phyloP scores from a whole-genome alignment of 164 flowering plant species.

The Stephania yunnanensis region DNA sequence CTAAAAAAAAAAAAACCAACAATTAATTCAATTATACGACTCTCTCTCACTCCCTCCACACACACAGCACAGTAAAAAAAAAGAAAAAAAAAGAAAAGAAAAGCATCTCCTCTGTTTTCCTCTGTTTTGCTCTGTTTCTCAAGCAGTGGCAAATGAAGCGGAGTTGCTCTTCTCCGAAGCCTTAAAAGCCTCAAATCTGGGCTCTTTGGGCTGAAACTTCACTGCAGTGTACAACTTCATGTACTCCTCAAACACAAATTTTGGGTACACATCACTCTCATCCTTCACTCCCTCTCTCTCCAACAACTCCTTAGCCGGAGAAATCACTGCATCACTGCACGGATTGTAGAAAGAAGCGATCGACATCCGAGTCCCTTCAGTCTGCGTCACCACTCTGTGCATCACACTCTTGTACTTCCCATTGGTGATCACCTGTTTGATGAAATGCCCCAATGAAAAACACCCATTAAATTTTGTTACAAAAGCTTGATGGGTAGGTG shows the following conservation, averaged over 20 bases:
- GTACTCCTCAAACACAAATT: slow-evolving; percentile 85
- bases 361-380: slow-evolving; percentile 75
- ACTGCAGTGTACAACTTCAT: slow-evolving; percentile 75
- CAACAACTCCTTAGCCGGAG: slow-evolving; percentile 58
- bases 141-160: slow-evolving; percentile 53
- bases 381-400: slow-evolving; percentile 80
- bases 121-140: background rate
- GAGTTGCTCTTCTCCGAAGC: slow-evolving; percentile 31
- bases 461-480: too few relatives aligned
- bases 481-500: too few relatives aligned
- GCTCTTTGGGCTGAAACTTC: slow-evolving; percentile 89
- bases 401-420: slow-evolving; percentile 90
- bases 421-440: slow-evolving; percentile 68
- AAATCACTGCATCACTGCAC: slow-evolving; percentile 72
- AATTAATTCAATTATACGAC: too few relatives aligned
- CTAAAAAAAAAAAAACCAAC: background rate
- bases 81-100: too few relatives aligned
- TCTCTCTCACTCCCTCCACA: background rate
- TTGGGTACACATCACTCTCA: slow-evolving; percentile 48
- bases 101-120: background rate
- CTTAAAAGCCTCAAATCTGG: slow-evolving; percentile 84
- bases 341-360: slow-evolving; percentile 94
- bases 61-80: background rate
- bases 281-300: slow-evolving; percentile 49
- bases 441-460: too few relatives aligned